A percentile compares a stretch with the other conserved stretches of the same genome.
These are phyloP conservation scores for Aureobasidium subglaciale DNA, from an alignment of 2,329 filamentous ascomycete species.

Conservation along the genomic window DNA sequence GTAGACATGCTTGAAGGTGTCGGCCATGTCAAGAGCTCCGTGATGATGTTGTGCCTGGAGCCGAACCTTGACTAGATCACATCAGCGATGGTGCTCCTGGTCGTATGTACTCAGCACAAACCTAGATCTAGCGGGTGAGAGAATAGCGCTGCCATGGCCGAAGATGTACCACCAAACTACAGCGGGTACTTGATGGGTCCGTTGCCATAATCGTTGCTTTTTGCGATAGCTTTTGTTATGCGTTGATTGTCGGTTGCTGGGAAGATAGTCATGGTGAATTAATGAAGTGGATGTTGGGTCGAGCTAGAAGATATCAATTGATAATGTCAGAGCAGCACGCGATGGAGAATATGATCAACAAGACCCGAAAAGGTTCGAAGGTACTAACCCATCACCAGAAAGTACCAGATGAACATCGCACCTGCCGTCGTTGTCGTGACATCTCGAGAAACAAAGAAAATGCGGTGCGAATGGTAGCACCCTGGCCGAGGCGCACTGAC, in stretches of 20 bases:
- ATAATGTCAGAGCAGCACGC: background rate
- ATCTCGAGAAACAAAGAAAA: background rate
- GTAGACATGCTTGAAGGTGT: conserved; percentile 77
- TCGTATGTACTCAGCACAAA: conserved; percentile 42
- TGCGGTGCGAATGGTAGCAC: background rate
- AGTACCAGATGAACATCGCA: background rate
- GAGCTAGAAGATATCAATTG: background rate
- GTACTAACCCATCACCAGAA: background rate
- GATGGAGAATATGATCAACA: too few relatives aligned
- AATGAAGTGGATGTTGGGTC: background rate
- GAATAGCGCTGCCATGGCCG: conserved; percentile 81
- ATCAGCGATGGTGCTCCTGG: background rate
- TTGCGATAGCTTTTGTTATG: conserved; percentile 26
- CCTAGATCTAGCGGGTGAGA: conserved; percentile 90
- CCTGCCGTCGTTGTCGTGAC: background rate
- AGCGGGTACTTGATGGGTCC: conserved; percentile 41
- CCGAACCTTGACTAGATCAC: conserved; percentile 55
- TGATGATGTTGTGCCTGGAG: conserved; percentile 75
- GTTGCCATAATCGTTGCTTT: conserved; percentile 37
- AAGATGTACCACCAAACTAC: conserved; percentile 95
- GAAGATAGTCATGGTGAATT: conserved; percentile 9
- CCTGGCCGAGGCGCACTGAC: background rate
- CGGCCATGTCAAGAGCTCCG: conserved; percentile 67
- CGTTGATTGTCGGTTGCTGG: background rate
- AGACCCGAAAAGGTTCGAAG: background rate